Evolutionary conservation across 1,284 basidiomycete species (phyloP).

Genomic region (Hemileia vastatrix): DNA sequence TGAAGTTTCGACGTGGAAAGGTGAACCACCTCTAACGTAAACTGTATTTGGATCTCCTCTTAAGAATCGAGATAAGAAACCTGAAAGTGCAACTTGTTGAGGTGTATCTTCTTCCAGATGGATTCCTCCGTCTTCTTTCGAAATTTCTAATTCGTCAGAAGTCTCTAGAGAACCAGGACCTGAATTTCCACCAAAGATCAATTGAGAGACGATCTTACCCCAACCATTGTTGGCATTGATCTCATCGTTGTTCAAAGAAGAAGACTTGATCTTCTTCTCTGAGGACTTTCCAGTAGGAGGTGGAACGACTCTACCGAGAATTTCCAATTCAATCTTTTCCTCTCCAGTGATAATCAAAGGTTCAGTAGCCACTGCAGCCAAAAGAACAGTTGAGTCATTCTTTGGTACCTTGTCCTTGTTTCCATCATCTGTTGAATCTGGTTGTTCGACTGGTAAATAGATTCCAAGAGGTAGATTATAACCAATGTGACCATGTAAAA

Average conservation of each 20-base stretch:
- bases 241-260: not conserved
- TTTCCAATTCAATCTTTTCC: constrained; percentile 29
- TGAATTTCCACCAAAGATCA: not conserved
- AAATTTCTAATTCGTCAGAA: not conserved
- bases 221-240: not conserved
- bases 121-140: not conserved
- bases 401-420: constrained; percentile 22
- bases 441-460: constrained; percentile 30
- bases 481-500: constrained; percentile 32
- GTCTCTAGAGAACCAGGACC: not conserved
- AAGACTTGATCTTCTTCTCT: not conserved
- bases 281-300: constrained; percentile 20
- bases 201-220: not conserved
- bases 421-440: constrained; percentile 20
- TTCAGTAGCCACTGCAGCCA: constrained; percentile 36
- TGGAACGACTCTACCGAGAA: constrained; percentile 34
- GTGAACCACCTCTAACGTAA: constrained; percentile 36
- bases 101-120: constrained; percentile 25
- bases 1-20: too few species aligned
- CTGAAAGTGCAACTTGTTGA: constrained; percentile 32
- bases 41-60: constrained; percentile 37
- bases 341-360: constrained; percentile 34
- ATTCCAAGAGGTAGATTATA: constrained; percentile 38
- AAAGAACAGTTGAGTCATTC: constrained; percentile 27
- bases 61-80: constrained; percentile 36